Evolutionary conservation across 2,329 filamentous ascomycete genomes (phyloP), one percentile per base, ranked within the genome.

Genomic region (Sphaceloma murrayae): DNA sequence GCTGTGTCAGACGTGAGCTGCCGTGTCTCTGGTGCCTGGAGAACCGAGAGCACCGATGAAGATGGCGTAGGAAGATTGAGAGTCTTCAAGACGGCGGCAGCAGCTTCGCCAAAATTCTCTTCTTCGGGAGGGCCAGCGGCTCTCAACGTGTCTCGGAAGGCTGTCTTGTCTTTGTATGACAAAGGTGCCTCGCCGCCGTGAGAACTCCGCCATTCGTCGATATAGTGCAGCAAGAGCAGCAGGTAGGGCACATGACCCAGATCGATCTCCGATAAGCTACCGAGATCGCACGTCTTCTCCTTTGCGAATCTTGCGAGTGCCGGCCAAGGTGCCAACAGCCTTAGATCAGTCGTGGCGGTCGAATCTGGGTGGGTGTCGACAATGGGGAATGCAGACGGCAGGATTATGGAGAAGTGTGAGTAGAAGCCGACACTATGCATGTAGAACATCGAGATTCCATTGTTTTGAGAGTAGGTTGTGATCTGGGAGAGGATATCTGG

Each of bases 101-200:
- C 78, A 3, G 91, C 93, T 63, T 98, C 91, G 49, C 95, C 86
- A 57, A 87, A 98, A 62, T 98, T 98, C 66, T 98, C 91, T 59
- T 98, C 91, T 18, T 54, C 54, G 2, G 50, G 48, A 46, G 83
- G 85, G 34, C 87, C 88, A 60, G 94, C 87, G 0, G 85, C 62
- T 8, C 77, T 69, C 1, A 98, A 77, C 9, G 80, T 64, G 19
- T 79, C 74, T 46, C 84, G 74, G 60, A 98, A 96, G 10, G 79
- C 79, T 5, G 72, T 80, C 68, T 98, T 98, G 51, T 96, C 86
- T 50, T 81, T 78, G 64, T 93, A 95, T 2, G 71, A 80, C 8
- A 69, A 69, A 3, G 91, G 91, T 27, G 75, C 67, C 22, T 74
- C 69, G 11, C 82, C 85, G 43, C 75, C 68, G 53, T 94, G 82